A percentile compares a stretch with the other conserved stretches of the same genome.
Conservation (phyloP, 2,329 filamentous ascomycete genomes). For the Niveomyces coronatus region DNA sequence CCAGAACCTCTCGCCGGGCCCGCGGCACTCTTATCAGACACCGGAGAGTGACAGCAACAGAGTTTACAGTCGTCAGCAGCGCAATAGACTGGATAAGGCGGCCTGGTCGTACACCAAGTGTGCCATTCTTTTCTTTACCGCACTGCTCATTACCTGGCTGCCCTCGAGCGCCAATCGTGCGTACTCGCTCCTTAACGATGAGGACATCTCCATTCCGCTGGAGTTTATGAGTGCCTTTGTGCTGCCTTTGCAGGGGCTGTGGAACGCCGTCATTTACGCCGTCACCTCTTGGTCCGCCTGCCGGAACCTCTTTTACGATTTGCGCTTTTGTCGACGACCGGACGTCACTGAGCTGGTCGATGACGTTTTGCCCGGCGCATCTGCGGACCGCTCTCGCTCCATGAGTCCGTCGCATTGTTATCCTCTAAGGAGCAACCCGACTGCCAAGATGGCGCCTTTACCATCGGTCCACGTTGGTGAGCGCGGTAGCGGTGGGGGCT, state of each 20-base stretch:
- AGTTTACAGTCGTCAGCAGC: constrained; percentile 32
- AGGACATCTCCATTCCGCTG: constrained; percentile 44
- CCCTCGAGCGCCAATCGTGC: constrained; percentile 69
- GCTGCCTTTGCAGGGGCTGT: constrained; percentile 72
- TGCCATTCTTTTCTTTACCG: constrained; percentile 60
- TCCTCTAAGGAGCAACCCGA: too few relatives aligned
- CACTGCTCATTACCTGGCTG: constrained; percentile 64
- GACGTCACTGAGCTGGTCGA: constrained; percentile 25
- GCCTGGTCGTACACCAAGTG: constrained; percentile 63
- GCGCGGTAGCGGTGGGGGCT: too few relatives aligned
- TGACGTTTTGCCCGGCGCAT: too few relatives aligned
- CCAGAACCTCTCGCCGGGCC: too few relatives aligned
- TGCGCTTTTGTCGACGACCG: constrained; percentile 20
- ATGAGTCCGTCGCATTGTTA: too few relatives aligned
- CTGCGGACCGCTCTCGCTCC: too few relatives aligned
- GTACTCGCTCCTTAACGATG: constrained; percentile 52
- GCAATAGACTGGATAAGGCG: constrained; percentile 48
- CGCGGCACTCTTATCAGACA: too few relatives aligned
- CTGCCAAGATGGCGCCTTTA: too few relatives aligned
- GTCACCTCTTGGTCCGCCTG: constrained; percentile 58
- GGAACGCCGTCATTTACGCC: constrained; percentile 72
- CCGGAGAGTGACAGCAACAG: too few relatives aligned
- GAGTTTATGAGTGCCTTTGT: constrained; percentile 64
- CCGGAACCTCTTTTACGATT: constrained; percentile 33
- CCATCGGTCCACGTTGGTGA: too few relatives aligned